Base-by-base conservation (phyloP, 169 alveolate species). In the Eimeria sp. region DNA sequence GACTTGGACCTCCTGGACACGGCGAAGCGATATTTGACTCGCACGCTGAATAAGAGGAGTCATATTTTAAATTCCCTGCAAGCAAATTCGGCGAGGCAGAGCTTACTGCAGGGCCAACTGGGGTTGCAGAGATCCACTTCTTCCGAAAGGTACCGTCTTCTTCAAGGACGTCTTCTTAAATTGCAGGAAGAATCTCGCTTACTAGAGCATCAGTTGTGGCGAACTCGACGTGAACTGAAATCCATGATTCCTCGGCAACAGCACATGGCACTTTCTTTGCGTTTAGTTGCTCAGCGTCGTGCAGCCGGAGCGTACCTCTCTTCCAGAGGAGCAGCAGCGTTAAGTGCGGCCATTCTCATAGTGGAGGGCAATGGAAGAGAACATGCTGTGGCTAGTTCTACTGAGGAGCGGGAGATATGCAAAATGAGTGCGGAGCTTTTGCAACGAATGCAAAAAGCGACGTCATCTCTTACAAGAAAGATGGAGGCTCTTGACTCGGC, bases 271-370 rank as follows among this genome's bases (percentile, higher is more conserved):
- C 78, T 70, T 70, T n/a, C 78, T 30, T 13, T 70, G 49, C 78
- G 78, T 70, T 11, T 70, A 70, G 49, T 22, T 70, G 78, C 49
- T 5, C 10, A 49, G 78, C 78, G 78, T 30, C 78, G 78, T 18
- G 45, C 49, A 70, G 6, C 78, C 30, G 78, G 78, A 13, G 11
- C 7, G 78, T 22, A 3, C 49, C n/a, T 70, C 22, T 70, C 78
- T 0, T 7, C 45, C 20, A 70, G 49, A 70, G 78, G 78, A 27
- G 78, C 78, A 30, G 78, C 78, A 70, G 78, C 78, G 25, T 3
- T 70, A 70, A 70, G 78, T 70, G 78, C 78, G 45, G 78, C 78
- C n/a, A n/a, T 30, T 30, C 78, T 70, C 49, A 11, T 70, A 30
- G 78, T 70, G 78, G 13, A 70, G 1, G 78, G 78, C 45, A n/a